These are phyloP conservation scores for Talaromyces nanjingensis DNA, from an alignment of 495 filamentous ascomycete species.

Conservation along the genomic window DNA sequence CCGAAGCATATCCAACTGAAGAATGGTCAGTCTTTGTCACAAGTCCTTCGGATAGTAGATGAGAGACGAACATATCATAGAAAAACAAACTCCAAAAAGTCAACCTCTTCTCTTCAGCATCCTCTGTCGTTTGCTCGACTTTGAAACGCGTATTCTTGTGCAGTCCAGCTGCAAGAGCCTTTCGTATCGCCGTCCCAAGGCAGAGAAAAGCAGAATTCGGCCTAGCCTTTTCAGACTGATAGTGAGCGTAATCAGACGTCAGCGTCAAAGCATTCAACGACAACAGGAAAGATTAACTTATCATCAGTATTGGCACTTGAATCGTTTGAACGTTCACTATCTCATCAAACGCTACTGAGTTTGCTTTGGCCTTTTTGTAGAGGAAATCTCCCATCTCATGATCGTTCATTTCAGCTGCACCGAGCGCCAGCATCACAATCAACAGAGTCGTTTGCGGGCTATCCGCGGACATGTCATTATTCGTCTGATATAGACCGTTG, in stretches of 20 bases:
- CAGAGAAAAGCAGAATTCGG: conserved; percentile 38
- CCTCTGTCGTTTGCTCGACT: conserved; percentile 19
- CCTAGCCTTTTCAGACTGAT: conserved; percentile 34
- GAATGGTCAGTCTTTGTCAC: neutral
- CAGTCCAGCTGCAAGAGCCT: conserved; percentile 34
- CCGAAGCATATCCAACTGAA: conserved; percentile 38
- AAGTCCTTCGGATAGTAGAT: neutral
- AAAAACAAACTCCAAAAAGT: conserved; percentile 38
- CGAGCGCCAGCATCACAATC: conserved; percentile 26
- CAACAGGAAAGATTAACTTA: conserved; percentile 20
- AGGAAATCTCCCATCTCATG: conserved; percentile 33
- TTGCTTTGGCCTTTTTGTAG: conserved; percentile 34
- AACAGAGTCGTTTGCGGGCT: conserved; percentile 18
- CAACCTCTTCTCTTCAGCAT: conserved; percentile 26
- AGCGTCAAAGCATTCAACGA: neutral
- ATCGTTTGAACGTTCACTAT: conserved; percentile 36
- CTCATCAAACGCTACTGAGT: conserved; percentile 26
- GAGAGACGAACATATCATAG: conserved; percentile 31
- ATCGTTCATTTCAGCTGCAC: conserved; percentile 27
- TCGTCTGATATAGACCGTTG: conserved; percentile 23
- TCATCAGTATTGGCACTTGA: conserved; percentile 39
- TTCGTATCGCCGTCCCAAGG: conserved; percentile 30
- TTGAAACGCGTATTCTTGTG: conserved; percentile 33
- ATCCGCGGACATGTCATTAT: conserved; percentile 7
- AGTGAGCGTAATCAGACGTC: conserved; percentile 25